Evolutionary conservation across 2,329 filamentous ascomycete genomes (phyloP).

Genomic region (Fusarium sulawesiense): DNA sequence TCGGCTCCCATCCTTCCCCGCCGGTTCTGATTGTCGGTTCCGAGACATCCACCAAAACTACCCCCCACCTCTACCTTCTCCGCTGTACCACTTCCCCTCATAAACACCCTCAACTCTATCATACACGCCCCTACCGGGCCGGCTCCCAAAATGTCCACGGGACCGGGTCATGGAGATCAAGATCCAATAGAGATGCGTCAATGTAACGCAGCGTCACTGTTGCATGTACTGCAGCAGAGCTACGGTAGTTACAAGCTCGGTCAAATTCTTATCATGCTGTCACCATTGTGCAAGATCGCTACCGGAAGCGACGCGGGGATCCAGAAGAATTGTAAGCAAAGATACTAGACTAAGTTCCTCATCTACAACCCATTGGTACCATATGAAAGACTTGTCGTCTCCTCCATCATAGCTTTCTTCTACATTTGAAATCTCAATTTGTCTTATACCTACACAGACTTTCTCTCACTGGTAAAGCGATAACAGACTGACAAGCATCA

Average conservation of each 20-base stretch:
- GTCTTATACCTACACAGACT: constrained; percentile 5
- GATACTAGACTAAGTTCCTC: constrained; percentile 3
- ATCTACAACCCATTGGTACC: neutral
- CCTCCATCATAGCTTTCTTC: constrained; percentile 15
- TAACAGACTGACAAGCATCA: constrained; percentile 25
- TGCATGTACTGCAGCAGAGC: neutral
- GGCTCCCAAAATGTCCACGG: constrained; percentile 30
- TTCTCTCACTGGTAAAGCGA: neutral
- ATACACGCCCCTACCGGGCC: constrained; percentile 35
- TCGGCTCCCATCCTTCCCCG: constrained; percentile 23
- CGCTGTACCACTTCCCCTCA: constrained; percentile 8
- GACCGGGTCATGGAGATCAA: constrained; percentile 21
- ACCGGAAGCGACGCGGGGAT: constrained; percentile 27
- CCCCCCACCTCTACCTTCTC: neutral
- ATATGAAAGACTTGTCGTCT: constrained; percentile 7
- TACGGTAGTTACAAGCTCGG: constrained; percentile 18
- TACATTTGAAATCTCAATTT: constrained; percentile 12
- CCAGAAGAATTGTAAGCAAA: constrained; percentile 23
- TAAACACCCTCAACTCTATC: constrained; percentile 25
- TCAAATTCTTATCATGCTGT: constrained; percentile 27
- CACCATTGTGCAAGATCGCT: constrained; percentile 19
- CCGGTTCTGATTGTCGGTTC: constrained; percentile 30
- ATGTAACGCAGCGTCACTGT: constrained; percentile 17
- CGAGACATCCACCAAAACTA: constrained; percentile 1
- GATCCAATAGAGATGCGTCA: constrained; percentile 3